Percentiles rank a stretch among this genome's conserved stretches.
These are phyloP conservation scores for Barnettozyma siamensis DNA, from an alignment of 805 yeast species.

Conservation along the genomic window DNA sequence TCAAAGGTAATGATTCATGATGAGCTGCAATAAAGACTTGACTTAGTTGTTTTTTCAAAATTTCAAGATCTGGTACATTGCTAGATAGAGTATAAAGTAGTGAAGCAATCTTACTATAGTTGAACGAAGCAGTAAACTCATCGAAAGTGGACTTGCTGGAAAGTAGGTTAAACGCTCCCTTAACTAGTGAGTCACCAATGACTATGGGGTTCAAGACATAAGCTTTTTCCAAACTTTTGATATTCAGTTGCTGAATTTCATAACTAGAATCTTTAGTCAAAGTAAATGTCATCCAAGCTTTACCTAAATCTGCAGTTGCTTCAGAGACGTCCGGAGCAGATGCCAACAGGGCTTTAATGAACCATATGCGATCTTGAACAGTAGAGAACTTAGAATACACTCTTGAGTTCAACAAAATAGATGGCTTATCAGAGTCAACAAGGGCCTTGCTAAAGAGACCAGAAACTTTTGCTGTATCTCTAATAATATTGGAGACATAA, in stretches of 20 bases:
- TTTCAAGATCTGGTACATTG: conserved; percentile 15
- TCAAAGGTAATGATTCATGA: conserved; percentile 32
- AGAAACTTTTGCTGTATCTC: conserved; percentile 22
- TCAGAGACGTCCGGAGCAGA: conserved; percentile 23
- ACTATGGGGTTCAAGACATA: conserved; percentile 31
- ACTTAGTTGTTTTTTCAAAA: conserved; percentile 30
- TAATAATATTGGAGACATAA: conserved; percentile 20
- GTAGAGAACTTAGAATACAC: conserved; percentile 44
- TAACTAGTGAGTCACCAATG: conserved; percentile 39
- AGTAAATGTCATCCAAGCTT: conserved; percentile 43
- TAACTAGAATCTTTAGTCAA: conserved; percentile 31
- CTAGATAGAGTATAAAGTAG: conserved; percentile 35
- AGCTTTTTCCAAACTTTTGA: conserved; percentile 26
- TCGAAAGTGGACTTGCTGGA: conserved; percentile 10
- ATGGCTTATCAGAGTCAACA: conserved; percentile 34
- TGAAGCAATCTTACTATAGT: conserved; percentile 29
- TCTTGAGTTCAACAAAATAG: conserved; percentile 43
- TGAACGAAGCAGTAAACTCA: conserved; percentile 18
- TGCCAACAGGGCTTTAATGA: conserved; percentile 38
- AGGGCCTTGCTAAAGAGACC: conserved; percentile 32
- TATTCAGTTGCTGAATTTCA: conserved; percentile 10
- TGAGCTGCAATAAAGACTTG: conserved; percentile 41
- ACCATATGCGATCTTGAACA: conserved; percentile 47
- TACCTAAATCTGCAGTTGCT: conserved; percentile 26
- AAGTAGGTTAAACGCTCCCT: conserved; percentile 34